These are phyloP conservation scores for Rhodotorula sp. DNA, from an alignment of 1,284 basidiomycete genomes.

Conservation along the genomic window DNA sequence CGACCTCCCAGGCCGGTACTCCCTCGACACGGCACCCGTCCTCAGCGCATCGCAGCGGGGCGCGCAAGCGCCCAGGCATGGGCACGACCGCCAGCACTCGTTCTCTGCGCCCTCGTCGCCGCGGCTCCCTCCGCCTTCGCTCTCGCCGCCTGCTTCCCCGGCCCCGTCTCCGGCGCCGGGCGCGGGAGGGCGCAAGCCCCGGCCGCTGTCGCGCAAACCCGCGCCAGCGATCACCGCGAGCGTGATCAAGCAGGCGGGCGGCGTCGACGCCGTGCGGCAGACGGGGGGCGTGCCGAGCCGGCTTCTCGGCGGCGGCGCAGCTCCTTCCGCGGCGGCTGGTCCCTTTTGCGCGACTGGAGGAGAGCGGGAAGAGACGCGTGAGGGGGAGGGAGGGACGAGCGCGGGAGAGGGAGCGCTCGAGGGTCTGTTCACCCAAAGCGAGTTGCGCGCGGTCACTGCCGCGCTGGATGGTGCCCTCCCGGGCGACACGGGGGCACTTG, in stretches of 20 bases:
- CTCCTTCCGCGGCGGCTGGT: too few species aligned
- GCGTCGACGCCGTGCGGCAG: not conserved
- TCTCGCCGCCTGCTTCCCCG: not conserved
- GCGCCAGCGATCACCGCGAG: slow-evolving; percentile 7
- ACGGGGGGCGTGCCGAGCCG: slow-evolving; percentile 6
- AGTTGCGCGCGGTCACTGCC: slow-evolving; percentile 2
- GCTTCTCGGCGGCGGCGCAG: not conserved
- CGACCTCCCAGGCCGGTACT: too few species aligned
- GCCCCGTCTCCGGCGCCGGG: not conserved
- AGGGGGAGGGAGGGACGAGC: not conserved
- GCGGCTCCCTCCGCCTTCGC: not conserved
- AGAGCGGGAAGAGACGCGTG: not conserved
- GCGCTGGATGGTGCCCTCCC: not conserved
- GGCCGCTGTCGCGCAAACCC: slow-evolving; percentile 2
- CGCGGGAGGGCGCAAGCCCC: not conserved
- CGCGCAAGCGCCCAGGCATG: too few species aligned
- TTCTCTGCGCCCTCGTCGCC: not conserved
- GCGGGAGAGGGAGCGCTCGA: not conserved
- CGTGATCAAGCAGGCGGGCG: slow-evolving; percentile 10
- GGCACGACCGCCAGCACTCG: not conserved
- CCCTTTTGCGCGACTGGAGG: not conserved
- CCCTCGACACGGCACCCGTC: too few species aligned
- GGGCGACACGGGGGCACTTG: not conserved
- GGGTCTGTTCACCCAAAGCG: slow-evolving; percentile 6
- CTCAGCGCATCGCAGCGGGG: too few species aligned